Evolutionary conservation across 176 grass and related monocot genomes (phyloP).

Genomic region (Thalia dealbata): DNA sequence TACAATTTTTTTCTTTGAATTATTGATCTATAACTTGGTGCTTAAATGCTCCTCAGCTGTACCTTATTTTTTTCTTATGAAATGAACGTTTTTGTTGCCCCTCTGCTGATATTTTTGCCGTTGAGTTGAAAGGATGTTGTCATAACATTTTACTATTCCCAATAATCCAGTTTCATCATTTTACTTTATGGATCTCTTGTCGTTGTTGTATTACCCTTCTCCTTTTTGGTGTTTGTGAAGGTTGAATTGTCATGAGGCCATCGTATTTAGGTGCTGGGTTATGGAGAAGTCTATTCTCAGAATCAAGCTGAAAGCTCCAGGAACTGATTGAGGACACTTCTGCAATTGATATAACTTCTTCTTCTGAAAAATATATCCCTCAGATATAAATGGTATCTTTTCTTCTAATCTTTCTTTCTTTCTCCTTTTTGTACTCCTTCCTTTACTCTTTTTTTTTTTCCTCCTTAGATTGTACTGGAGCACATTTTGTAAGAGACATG

Average conservation of each 20-base stretch:
- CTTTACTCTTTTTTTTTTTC: no score
- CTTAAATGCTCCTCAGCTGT: no score
- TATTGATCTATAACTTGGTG: no score
- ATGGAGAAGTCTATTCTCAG: constrained; percentile 18
- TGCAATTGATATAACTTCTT: constrained; percentile 7
- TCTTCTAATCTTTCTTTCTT: no score
- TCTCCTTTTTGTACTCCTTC: no score
- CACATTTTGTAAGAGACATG: no score
- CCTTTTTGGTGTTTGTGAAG: constrained; percentile 13
- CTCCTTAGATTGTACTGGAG: no score
- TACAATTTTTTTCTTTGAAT: no score
- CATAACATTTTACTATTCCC: background rate
- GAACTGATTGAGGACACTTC: no score
- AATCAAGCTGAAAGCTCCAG: constrained; percentile 15
- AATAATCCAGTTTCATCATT: background rate
- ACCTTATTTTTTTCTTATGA: no score
- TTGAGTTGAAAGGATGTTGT: background rate
- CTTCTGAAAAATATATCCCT: constrained; percentile 18
- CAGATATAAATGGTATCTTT: no score
- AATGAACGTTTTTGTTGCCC: background rate
- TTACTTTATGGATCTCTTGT: background rate
- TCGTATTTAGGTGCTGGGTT: constrained; percentile 1
- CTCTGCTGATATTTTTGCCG: background rate
- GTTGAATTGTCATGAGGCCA: constrained; percentile 8
- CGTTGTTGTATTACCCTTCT: background rate